Conservation (phyloP, 306 rosid genomes). For the Sicyos edulis region DNA sequence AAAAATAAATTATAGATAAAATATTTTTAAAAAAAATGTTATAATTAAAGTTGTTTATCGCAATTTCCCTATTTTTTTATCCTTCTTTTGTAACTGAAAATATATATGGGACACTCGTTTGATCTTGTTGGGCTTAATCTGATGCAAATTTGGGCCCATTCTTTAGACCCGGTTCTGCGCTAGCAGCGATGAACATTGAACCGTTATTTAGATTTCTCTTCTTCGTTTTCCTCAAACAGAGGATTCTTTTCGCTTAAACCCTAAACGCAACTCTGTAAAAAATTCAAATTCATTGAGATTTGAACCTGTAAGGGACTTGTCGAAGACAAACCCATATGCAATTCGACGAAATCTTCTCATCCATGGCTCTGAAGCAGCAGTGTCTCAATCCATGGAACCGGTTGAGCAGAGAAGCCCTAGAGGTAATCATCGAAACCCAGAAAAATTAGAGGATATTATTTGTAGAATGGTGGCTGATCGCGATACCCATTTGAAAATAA, state of each 20-base stretch:
- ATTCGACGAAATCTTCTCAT: neutral
- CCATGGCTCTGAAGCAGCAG: constrained; percentile 42
- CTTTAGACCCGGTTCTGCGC: neutral
- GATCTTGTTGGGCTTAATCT: neutral
- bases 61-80: too few species aligned
- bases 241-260: neutral
- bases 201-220: neutral
- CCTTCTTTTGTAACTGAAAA: too few species aligned
- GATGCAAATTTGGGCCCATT: neutral
- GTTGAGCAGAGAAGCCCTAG: constrained; percentile 25
- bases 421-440: constrained; percentile 38
- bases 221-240: neutral
- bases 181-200: neutral
- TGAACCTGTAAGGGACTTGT: too few species aligned
- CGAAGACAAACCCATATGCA: neutral
- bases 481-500: constrained; percentile 64
- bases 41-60: too few species aligned
- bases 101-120: neutral
- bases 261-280: neutral
- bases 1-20: too few species aligned
- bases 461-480: constrained; percentile 79
- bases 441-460: constrained; percentile 49
- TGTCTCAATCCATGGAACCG: neutral
- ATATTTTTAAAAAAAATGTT: too few species aligned
- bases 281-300: too few species aligned